Conservation (phyloP, 768 basidiomycete species). For the Suillus fuscotomentosus region DNA sequence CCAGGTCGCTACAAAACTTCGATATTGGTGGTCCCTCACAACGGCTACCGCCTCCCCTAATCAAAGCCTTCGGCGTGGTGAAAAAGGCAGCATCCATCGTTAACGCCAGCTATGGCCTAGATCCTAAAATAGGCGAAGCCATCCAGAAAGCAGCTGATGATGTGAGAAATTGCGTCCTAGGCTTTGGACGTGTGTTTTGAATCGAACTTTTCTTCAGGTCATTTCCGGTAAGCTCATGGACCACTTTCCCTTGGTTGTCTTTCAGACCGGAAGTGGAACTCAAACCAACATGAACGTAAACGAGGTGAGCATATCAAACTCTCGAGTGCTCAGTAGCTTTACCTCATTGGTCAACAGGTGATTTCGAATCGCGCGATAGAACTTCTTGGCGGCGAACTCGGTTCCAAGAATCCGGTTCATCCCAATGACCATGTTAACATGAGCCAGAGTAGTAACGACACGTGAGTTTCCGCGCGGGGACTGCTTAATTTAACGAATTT, state of each 20-base stretch:
- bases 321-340: not conserved
- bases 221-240: constrained; percentile 93
- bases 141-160: constrained; percentile 95
- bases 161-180: constrained; percentile 39
- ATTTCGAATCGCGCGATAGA: constrained; percentile 99
- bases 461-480: constrained; percentile 49
- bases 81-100: constrained; percentile 96
- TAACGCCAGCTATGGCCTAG: constrained; percentile 87
- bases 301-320: constrained; percentile 53
- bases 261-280: constrained; percentile 99
- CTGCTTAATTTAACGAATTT: not conserved
- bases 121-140: constrained; percentile 81
- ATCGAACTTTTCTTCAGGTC: constrained; percentile 51
- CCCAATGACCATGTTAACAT: constrained; percentile 99
- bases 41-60: constrained; percentile 87
- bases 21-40: constrained; percentile 98
- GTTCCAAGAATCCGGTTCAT: constrained; percentile 96
- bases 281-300: constrained; percentile 99
- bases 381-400: constrained; percentile 90
- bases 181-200: not conserved
- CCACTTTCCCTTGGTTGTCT: constrained; percentile 97
- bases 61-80: constrained; percentile 96
- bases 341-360: constrained; percentile 49
- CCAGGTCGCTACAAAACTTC: constrained; percentile 92
- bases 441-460: constrained; percentile 98